Conservation (phyloP, 768 basidiomycete genomes). For the Tulasnella sp. region DNA sequence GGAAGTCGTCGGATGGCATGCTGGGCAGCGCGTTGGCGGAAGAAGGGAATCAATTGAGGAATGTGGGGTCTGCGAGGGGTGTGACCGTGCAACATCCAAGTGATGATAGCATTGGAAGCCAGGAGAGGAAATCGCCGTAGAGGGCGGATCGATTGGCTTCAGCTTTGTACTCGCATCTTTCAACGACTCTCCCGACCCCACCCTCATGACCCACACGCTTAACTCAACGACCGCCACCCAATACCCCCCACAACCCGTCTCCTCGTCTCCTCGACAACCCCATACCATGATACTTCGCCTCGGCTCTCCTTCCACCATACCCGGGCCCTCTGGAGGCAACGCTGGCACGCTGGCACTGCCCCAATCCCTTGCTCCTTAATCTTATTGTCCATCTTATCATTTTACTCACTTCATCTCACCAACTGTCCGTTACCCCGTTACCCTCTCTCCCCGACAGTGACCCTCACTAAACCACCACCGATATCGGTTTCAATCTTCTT, state of each 20-base stretch:
- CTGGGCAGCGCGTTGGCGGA: conserved; percentile 71
- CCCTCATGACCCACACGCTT: neutral
- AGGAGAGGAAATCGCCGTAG: neutral
- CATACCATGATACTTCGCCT: neutral
- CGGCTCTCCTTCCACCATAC: neutral
- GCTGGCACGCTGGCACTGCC: neutral
- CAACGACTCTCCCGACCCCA: neutral
- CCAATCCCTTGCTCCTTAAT: neutral
- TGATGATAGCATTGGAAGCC: neutral
- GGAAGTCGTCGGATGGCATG: conserved; percentile 26
- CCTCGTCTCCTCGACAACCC: neutral
- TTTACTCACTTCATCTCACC: neutral
- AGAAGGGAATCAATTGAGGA: conserved; percentile 81
- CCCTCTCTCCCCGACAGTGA: neutral
- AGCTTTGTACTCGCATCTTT: neutral
- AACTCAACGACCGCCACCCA: neutral
- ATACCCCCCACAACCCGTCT: neutral
- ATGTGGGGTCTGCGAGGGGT: conserved; percentile 69
- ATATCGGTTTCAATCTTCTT: neutral
- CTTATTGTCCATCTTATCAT: neutral
- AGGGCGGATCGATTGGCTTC: neutral
- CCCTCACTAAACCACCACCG: neutral
- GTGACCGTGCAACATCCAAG: conserved; percentile 41
- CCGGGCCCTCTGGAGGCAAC: neutral
- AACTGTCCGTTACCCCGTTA: neutral